Percentiles rank a stretch among this genome's conserved stretches.
phyloP scores from a whole-genome alignment of 148 eudicot species.

The Tetragonia tetragonoides region DNA sequence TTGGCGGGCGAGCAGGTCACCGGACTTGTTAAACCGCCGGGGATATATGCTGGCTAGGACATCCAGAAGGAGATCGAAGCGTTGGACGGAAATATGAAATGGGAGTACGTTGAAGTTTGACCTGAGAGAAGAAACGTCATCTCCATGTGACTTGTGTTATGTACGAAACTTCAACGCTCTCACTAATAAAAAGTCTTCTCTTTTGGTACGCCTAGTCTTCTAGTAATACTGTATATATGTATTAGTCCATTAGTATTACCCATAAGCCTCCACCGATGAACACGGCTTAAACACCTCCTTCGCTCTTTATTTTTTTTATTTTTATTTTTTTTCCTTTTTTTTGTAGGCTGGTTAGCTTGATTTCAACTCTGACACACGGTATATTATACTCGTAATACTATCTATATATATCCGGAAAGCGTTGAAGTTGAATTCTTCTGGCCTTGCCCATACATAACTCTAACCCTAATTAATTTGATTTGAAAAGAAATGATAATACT shows the following conservation, averaged over 20 bases:
- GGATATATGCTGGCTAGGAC: no score
- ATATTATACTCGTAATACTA: background rate
- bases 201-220: background rate
- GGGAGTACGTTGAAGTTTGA: no score
- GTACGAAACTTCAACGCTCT: constrained; percentile 35
- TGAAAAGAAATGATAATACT: no score
- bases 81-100: no score
- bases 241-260: background rate
- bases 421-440: constrained; percentile 28
- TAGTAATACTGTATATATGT: no score
- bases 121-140: background rate
- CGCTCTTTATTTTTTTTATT: background rate
- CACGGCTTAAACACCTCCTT: constrained; percentile 15
- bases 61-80: no score
- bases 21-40: no score
- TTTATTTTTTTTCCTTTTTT: background rate
- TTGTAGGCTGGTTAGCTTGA: background rate
- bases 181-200: constrained; percentile 16
- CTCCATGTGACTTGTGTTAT: constrained; percentile 32
- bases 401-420: background rate
- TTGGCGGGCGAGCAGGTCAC: no score
- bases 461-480: background rate
- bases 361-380: constrained; percentile 18
- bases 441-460: background rate
- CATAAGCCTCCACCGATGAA: background rate